Percentiles rank a stretch among this genome's conserved stretches.
These are phyloP conservation scores for Exophiala viscosa DNA, from an alignment of 2,329 filamentous ascomycete genomes.

Conservation along the genomic window DNA sequence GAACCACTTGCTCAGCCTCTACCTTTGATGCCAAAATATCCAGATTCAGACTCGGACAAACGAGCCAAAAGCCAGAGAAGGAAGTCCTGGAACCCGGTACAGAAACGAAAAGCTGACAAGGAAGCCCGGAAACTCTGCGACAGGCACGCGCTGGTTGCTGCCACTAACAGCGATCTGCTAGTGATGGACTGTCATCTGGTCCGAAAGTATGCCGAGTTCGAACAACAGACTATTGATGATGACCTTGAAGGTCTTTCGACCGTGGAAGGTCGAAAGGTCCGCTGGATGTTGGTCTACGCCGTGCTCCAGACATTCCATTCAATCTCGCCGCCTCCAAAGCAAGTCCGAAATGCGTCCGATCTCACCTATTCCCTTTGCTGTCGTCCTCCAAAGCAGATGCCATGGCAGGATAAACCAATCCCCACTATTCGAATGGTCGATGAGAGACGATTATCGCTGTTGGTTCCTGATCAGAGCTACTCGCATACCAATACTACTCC, in stretches of 20 bases:
- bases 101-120: conserved; percentile 20
- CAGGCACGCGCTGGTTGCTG: conserved; percentile 23
- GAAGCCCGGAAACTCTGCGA: conserved; percentile 20
- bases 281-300: conserved; percentile 74
- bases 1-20: conserved; percentile 60
- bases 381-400: conserved; percentile 32
- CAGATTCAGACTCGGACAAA: conserved; percentile 2
- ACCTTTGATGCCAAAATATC: conserved; percentile 57
- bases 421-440: conserved; percentile 3
- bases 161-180: conserved; percentile 25
- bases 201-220: conserved; percentile 65
- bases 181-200: conserved; percentile 54
- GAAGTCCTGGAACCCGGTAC: conserved; percentile 27
- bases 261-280: conserved; percentile 68
- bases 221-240: conserved; percentile 58
- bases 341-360: conserved; percentile 56
- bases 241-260: conserved; percentile 56
- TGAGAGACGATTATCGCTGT: neutral
- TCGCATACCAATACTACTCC: conserved; percentile 21
- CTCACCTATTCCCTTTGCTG: conserved; percentile 59
- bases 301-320: conserved; percentile 68
- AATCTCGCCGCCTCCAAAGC: conserved; percentile 58
- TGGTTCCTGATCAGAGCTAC: conserved; percentile 21
- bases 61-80: conserved; percentile 13
- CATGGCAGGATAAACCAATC: conserved; percentile 11